A percentile compares a stretch with the other conserved stretches of the same genome.
phyloP scores from a whole-genome alignment of 495 filamentous ascomycete species.

The Penicillium cosmopolitanum region DNA sequence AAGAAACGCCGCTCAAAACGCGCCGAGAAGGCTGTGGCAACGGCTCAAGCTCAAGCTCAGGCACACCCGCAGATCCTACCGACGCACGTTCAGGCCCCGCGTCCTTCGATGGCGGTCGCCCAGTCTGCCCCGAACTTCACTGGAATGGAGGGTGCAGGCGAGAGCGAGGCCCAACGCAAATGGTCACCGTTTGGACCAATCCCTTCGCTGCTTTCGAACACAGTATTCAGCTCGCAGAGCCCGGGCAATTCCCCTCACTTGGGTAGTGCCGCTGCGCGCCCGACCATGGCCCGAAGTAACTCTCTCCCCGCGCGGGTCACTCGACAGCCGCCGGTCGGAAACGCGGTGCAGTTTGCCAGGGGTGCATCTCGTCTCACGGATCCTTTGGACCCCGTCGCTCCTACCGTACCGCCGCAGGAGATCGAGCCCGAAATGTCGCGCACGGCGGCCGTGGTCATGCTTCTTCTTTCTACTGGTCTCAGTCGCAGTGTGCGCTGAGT shows the following conservation, averaged over 20 bases:
- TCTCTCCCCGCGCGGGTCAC: constrained; percentile 76
- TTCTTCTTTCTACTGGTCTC: constrained; percentile 76
- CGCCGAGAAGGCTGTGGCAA: constrained; percentile 9
- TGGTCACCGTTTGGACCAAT: constrained; percentile 53
- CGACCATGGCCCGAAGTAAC: constrained; percentile 73
- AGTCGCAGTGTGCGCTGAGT: constrained; percentile 86
- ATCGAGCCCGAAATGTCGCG: constrained; percentile 67
- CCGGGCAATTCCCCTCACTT: constrained; percentile 36
- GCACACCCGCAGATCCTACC: not conserved
- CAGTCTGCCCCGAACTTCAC: constrained; percentile 22
- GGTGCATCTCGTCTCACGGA: constrained; percentile 38
- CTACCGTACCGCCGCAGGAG: constrained; percentile 36
- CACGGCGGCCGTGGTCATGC: constrained; percentile 71
- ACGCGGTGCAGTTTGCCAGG: constrained; percentile 46
- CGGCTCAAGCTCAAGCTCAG: constrained; percentile 8
- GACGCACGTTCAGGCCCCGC: not conserved
- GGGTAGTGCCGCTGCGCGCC: constrained; percentile 44
- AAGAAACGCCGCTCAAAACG: constrained; percentile 37
- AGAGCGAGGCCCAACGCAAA: constrained; percentile 28
- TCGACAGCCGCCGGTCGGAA: constrained; percentile 45
- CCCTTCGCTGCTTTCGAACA: constrained; percentile 65
- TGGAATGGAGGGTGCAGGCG: constrained; percentile 13
- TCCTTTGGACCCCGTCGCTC: constrained; percentile 31
- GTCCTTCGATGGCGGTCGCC: constrained; percentile 20
- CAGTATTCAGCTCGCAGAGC: constrained; percentile 59